Conservation (phyloP, 2,329 filamentous ascomycete genomes). For the Aspergillus fijiensis region DNA sequence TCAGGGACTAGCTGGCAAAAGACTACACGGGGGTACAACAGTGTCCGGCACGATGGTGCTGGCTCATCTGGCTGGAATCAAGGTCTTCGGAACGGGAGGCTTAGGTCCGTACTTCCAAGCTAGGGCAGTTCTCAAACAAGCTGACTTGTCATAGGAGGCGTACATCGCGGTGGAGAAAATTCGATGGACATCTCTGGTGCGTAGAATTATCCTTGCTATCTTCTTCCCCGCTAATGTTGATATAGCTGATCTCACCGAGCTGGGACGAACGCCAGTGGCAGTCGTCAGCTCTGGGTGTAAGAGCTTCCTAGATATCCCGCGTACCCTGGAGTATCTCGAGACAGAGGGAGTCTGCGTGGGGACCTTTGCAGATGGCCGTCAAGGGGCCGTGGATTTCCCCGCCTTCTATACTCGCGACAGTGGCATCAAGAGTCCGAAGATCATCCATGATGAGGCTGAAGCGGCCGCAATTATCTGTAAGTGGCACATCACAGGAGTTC, state of each 20-base stretch:
- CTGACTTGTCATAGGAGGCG: conserved; percentile 59
- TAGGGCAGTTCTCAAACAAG: neutral
- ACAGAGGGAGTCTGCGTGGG: conserved; percentile 74
- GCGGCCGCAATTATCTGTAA: conserved; percentile 82
- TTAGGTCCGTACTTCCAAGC: conserved; percentile 54
- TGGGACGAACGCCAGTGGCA: conserved; percentile 83
- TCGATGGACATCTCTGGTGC: conserved; percentile 80
- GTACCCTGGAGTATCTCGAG: conserved; percentile 79
- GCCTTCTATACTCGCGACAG: conserved; percentile 92
- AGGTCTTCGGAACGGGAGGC: conserved; percentile 90
- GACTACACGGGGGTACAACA: conserved; percentile 84
- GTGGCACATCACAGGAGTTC: conserved; percentile 26
- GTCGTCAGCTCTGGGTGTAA: conserved; percentile 92
- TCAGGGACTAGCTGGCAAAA: conserved; percentile 64
- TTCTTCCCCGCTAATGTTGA: conserved; percentile 2
- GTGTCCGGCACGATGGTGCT: conserved; percentile 92
- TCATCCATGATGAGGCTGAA: conserved; percentile 72
- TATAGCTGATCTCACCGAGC: conserved; percentile 82
- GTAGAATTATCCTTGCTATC: neutral
- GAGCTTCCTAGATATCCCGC: conserved; percentile 88
- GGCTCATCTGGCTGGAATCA: conserved; percentile 81
- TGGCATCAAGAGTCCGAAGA: conserved; percentile 73
- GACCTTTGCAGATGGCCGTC: conserved; percentile 82
- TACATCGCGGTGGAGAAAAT: conserved; percentile 82
- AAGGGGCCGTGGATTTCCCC: conserved; percentile 75